Base-by-base conservation (phyloP, 2,329 filamentous ascomycete species). In the Nothomitra cinnamomea region DNA sequence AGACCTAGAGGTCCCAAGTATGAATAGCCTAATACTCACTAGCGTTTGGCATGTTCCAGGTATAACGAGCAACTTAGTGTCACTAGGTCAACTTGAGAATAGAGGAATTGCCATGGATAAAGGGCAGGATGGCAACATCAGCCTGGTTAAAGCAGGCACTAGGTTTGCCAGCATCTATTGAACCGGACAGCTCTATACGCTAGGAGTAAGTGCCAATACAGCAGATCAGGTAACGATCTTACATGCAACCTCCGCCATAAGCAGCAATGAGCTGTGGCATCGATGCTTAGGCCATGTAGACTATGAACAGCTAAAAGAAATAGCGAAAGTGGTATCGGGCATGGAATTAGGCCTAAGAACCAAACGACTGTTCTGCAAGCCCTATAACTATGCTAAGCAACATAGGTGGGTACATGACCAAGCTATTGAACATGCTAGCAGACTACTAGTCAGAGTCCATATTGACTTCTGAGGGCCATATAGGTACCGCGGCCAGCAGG, bases 391-490 rank as follows among this genome's bases (percentile, higher is more conserved):
- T 7, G 24, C 13, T 15, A 51, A 51, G 17, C 32, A 36, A 4
- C 19, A 51, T 17, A 8, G 49, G 13, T 28, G 49, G 7, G 22
- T 12, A 15, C 21, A 17, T 17, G 1, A 21, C 2, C n/a, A 21
- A 12, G 25, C 25, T 8, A 22, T 17, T 13, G 6, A 51, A 4
- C 25, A 5, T 52, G 51, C 36, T 4, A 45, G 3, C 5, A 41
- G 36, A n/a, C 15, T 5, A 32, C 38, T 53, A 10, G 17, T 19
- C 8, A 13, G 19, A 10, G 38, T 53, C 1, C 51, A 53, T 13
- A 53, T 41, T 47, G 41, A 53, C 38, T 45, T 51, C 36, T 53
- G 51, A 21, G 51, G 51, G 1, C 51, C 41, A 12, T 51, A 51
- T 7, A 38, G n/a, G 21, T 15, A n/a, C 10, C 49, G n/a, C 15